Conservation (phyloP, 1,284 basidiomycete genomes). For the Pulveroboletus sp. region DNA sequence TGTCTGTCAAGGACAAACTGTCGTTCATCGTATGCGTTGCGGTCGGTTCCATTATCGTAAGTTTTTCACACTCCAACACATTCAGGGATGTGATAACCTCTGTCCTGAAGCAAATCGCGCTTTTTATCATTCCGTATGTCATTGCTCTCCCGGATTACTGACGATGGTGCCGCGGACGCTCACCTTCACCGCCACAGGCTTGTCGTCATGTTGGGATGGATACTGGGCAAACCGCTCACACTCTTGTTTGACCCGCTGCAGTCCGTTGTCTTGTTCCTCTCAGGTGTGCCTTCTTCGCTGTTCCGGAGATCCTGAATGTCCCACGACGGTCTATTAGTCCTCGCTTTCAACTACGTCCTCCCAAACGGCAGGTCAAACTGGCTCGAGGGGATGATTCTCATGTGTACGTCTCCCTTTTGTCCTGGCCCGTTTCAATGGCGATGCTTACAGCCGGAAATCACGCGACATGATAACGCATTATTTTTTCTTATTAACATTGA, state of each 20-base stretch:
- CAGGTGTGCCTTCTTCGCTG: conserved; percentile 28
- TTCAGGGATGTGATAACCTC: conserved; percentile 4
- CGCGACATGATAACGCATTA: no score
- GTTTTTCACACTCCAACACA: conserved; percentile 19
- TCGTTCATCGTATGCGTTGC: conserved; percentile 78
- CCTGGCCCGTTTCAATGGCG: no score
- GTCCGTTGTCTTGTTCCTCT: conserved; percentile 57
- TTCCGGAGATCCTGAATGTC: background rate
- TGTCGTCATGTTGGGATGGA: conserved; percentile 65
- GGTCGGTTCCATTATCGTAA: conserved; percentile 84
- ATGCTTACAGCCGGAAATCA: no score
- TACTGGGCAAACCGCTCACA: conserved; percentile 63
- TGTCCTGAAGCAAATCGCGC: conserved; percentile 73
- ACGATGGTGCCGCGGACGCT: conserved; percentile 49
- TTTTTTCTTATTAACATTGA: background rate
- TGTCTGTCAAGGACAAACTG: conserved; percentile 76
- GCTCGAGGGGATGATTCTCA: conserved; percentile 71
- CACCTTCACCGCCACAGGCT: conserved; percentile 54
- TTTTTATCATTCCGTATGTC: conserved; percentile 82
- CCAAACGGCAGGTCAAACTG: conserved; percentile 85
- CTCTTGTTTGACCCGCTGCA: conserved; percentile 82
- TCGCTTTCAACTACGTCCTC: conserved; percentile 78
- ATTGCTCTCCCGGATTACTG: conserved; percentile 37
- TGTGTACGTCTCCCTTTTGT: conserved; percentile 40
- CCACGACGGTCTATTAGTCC: conserved; percentile 35